Conservation (phyloP, 2,329 filamentous ascomycete species). For the Fusarium humuli region DNA sequence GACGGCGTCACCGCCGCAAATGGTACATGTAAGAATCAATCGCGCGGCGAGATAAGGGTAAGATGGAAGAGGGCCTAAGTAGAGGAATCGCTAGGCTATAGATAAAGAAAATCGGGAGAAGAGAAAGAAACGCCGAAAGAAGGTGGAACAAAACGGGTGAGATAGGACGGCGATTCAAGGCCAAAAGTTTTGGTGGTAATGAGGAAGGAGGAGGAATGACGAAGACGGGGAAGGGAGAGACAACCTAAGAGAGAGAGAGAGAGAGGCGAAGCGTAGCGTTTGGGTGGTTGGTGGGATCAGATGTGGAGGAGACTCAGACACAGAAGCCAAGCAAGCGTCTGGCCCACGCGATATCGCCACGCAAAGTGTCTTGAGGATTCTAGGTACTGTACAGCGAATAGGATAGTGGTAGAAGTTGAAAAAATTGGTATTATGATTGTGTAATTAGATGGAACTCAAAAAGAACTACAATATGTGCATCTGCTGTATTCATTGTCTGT, state of each 20-base stretch:
- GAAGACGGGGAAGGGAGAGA: constrained; percentile 32
- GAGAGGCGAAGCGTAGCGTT: constrained; percentile 21
- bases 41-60: constrained; percentile 32
- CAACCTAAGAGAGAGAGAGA: constrained; percentile 3
- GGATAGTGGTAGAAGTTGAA: background rate
- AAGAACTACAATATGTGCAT: background rate
- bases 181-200: constrained; percentile 21
- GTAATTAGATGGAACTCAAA: background rate
- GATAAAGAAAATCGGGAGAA: constrained; percentile 12
- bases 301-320: constrained; percentile 36
- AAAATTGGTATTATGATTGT: background rate
- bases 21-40: constrained; percentile 46
- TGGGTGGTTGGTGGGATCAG: constrained; percentile 34
- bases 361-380: background rate
- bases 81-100: constrained; percentile 6
- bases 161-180: constrained; percentile 18
- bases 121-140: constrained; percentile 22
- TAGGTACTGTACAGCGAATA: background rate
- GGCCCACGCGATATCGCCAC: constrained; percentile 42
- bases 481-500: background rate
- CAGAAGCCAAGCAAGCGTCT: constrained; percentile 23
- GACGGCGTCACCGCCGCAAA: constrained; percentile 49
- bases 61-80: background rate
- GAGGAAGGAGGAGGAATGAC: constrained; percentile 26
- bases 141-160: constrained; percentile 8